These are phyloP conservation scores for Ophiostoma pallidulum DNA, from an alignment of 2,329 filamentous ascomycete species.

Conservation along the genomic window DNA sequence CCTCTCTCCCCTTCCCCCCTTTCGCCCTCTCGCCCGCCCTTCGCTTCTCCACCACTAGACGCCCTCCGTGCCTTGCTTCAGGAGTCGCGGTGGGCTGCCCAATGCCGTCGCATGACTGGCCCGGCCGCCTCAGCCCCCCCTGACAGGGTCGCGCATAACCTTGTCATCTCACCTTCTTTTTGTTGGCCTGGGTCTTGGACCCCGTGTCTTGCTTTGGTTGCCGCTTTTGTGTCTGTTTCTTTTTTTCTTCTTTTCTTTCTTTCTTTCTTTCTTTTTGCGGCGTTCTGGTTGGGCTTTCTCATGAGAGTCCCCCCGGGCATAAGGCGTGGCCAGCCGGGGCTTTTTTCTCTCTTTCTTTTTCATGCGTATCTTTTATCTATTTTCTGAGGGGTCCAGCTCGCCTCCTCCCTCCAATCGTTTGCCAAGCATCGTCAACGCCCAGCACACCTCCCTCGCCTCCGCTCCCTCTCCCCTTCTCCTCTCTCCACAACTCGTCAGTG, in stretches of 20 bases:
- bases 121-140: neutral
- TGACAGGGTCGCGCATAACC: neutral
- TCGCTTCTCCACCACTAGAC: neutral
- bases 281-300: too few relatives aligned
- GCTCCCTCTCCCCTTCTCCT: neutral
- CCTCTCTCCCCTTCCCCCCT: neutral
- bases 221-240: neutral
- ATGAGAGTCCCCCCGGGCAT: too few relatives aligned
- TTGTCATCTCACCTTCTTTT: too few relatives aligned
- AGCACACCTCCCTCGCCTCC: neutral
- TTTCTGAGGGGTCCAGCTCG: neutral
- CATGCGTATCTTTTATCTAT: too few relatives aligned
- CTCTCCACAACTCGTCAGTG: neutral
- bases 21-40: neutral
- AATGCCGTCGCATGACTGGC: constrained; percentile 12
- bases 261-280: too few relatives aligned
- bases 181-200: too few relatives aligned
- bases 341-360: neutral
- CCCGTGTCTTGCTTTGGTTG: too few relatives aligned
- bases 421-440: constrained; percentile 2
- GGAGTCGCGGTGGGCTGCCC: neutral
- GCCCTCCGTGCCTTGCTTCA: neutral
- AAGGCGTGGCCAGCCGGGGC: too few relatives aligned
- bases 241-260: constrained; percentile 7
- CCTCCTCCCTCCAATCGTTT: constrained; percentile 4